phyloP scores from a whole-genome alignment of 2,329 filamentous ascomycete species.

The Ophiostoma sp. region DNA sequence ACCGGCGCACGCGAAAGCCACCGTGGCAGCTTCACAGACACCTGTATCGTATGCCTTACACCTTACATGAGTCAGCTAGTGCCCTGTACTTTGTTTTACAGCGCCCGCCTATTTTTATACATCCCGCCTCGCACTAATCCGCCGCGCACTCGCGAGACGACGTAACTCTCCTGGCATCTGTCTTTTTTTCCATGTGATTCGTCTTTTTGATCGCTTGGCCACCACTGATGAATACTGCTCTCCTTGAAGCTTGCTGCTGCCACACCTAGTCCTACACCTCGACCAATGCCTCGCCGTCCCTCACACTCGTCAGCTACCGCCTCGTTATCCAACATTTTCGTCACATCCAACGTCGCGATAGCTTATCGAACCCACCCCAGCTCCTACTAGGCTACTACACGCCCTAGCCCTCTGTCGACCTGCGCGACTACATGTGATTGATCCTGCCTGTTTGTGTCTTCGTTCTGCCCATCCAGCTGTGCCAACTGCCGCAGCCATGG shows the following conservation, averaged over 20 bases:
- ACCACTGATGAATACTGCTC: too few relatives aligned
- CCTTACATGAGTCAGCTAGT: neutral
- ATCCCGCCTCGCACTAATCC: neutral
- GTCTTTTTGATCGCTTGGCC: neutral
- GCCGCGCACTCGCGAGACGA: conserved; percentile 2
- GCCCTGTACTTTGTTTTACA: neutral
- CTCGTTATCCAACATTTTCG: too few relatives aligned
- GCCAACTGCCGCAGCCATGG: neutral
- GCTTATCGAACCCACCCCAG: neutral
- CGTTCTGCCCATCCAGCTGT: neutral
- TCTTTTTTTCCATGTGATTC: neutral
- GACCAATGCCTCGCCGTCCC: too few relatives aligned
- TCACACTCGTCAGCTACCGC: too few relatives aligned
- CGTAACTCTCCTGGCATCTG: neutral
- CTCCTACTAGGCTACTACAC: neutral
- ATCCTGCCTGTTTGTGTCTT: neutral
- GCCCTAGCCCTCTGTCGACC: neutral
- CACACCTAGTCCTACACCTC: too few relatives aligned
- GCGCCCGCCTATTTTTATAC: neutral
- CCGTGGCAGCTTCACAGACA: neutral
- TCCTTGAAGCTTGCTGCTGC: too few relatives aligned
- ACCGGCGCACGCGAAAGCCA: conserved; percentile 2
- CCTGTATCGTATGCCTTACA: too few relatives aligned
- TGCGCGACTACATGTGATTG: conserved; percentile 3
- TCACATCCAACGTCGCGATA: neutral